Conservation (phyloP, 2,329 filamentous ascomycete genomes). For the Xylariaceae sp. region DNA sequence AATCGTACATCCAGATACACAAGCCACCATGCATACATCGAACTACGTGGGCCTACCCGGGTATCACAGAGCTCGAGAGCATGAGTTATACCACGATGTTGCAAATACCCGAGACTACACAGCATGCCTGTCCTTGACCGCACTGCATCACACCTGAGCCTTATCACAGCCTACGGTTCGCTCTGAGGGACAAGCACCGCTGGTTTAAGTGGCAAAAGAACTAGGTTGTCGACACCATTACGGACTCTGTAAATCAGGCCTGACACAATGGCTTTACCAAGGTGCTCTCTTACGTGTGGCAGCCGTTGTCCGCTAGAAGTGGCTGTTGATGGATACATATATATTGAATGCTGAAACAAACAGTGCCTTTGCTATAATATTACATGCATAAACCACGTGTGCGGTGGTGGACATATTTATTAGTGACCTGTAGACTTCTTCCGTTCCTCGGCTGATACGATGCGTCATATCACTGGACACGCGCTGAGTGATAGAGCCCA, state of each 20-base stretch:
- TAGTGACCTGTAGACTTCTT: not conserved
- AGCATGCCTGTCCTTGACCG: not conserved
- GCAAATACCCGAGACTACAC: conserved; percentile 9
- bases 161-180: too few relatives aligned
- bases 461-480: conserved; percentile 1
- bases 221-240: too few relatives aligned
- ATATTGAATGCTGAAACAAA: conserved; percentile 16
- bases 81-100: conserved; percentile 4
- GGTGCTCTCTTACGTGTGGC: conserved; percentile 1
- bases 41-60: conserved; percentile 4
- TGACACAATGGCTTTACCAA: not conserved
- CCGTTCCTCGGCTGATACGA: conserved; percentile 7
- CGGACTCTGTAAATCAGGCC: too few relatives aligned
- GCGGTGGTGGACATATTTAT: not conserved
- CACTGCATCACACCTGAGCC: too few relatives aligned
- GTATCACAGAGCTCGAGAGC: conserved; percentile 1
- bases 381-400: conserved; percentile 6
- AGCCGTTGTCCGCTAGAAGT: conserved; percentile 5
- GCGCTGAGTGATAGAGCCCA: too few relatives aligned
- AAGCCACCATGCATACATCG: conserved; percentile 6
- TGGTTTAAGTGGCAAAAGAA: too few relatives aligned
- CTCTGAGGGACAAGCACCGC: too few relatives aligned
- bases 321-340: conserved; percentile 9
- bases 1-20: conserved; percentile 10
- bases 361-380: not conserved